A percentile compares a stretch with the other conserved stretches of the same genome.
phyloP scores from a whole-genome alignment of 495 filamentous ascomycete genomes.

The Hypoxylon rickii region DNA sequence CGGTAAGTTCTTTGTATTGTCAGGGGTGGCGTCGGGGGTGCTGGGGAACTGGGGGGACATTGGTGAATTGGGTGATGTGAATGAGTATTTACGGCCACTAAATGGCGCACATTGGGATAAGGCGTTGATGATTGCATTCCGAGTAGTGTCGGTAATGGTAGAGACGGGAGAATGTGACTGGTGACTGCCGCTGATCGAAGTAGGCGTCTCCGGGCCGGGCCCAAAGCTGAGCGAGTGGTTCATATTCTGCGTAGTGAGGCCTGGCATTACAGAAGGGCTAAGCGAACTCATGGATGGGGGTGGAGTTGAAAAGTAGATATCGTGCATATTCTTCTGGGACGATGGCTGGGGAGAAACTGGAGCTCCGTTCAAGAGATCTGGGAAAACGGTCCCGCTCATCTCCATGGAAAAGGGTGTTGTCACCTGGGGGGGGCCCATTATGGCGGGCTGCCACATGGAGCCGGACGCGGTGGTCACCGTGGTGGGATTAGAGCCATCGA shows the following conservation, averaged over 20 bases:
- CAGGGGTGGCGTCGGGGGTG: conserved; percentile 55
- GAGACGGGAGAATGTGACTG: conserved; percentile 60
- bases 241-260: conserved; percentile 58
- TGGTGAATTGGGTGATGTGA: conserved; percentile 67
- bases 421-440: conserved; percentile 64
- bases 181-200: conserved; percentile 67
- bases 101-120: conserved; percentile 77
- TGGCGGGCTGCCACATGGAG: conserved; percentile 68
- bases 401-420: conserved; percentile 68
- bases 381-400: conserved; percentile 57
- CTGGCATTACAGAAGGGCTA: conserved; percentile 56
- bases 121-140: conserved; percentile 81
- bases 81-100: conserved; percentile 77
- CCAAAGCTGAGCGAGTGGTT: conserved; percentile 64
- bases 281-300: conserved; percentile 71
- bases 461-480: conserved; percentile 48
- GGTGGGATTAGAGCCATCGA: conserved; percentile 76
- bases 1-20: conserved; percentile 64
- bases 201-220: conserved; percentile 67
- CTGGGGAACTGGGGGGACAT: conserved; percentile 58
- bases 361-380: conserved; percentile 62
- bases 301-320: conserved; percentile 62
- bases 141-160: conserved; percentile 91
- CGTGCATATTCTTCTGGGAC: conserved; percentile 55
- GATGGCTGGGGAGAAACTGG: conserved; percentile 66